Evolutionary conservation across 2,329 filamentous ascomycete species (phyloP).

Genomic region (Pseudogymnoascus sp.): DNA sequence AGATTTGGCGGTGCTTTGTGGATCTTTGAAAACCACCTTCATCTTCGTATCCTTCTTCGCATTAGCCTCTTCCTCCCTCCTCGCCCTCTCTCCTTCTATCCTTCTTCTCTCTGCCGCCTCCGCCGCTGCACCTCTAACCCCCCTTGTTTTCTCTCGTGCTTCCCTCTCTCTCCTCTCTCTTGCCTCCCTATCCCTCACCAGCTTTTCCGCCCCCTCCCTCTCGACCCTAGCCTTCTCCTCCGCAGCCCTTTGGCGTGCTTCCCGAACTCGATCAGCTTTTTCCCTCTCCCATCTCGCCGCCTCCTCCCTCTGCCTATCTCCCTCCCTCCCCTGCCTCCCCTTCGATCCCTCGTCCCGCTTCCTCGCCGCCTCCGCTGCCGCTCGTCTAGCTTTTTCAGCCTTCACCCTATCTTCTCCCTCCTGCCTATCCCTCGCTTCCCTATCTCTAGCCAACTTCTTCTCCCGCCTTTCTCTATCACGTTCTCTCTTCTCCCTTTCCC

Average conservation of each 20-base stretch:
- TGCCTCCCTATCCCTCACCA: neutral
- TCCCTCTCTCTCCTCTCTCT: neutral
- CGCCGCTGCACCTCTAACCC: neutral
- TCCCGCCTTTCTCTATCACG: neutral
- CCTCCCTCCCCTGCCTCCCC: neutral
- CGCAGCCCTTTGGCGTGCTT: neutral
- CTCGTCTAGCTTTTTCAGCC: neutral
- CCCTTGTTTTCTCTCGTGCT: neutral
- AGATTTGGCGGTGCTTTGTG: neutral
- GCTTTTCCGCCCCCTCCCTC: neutral
- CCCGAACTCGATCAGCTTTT: neutral
- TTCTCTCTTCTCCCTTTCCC: neutral
- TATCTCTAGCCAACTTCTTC: neutral
- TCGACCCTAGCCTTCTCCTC: neutral
- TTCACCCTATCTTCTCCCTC: neutral
- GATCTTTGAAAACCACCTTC: neutral
- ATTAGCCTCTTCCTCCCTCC: neutral
- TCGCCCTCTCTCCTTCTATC: neutral
- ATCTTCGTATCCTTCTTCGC: neutral
- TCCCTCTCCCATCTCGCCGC: neutral
- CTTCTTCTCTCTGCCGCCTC: neutral
- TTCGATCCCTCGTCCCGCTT: neutral
- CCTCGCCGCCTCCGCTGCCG: neutral
- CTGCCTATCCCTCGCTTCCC: neutral
- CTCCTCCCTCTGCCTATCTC: neutral